phyloP scores from a whole-genome alignment of 2,329 filamentous ascomycete species.

The Polychaeton citri region DNA sequence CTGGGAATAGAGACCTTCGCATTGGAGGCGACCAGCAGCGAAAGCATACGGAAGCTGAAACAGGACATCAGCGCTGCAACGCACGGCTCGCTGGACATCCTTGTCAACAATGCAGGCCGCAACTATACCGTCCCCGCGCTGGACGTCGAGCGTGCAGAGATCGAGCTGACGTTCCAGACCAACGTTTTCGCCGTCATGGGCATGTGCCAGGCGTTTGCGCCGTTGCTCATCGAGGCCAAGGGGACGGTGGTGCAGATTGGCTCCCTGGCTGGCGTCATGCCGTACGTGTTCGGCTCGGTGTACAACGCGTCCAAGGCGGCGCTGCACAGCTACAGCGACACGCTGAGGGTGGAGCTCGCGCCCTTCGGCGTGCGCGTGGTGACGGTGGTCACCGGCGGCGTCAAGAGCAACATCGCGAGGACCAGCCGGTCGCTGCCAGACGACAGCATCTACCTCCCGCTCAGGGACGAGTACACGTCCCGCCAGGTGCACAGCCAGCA shows the following conservation, averaged over 20 bases:
- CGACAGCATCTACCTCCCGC: conserved; percentile 38
- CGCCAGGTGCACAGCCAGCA: conserved; percentile 42
- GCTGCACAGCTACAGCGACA: conserved; percentile 44
- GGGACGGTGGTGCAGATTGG: conserved; percentile 33
- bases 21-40: conserved; percentile 38
- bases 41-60: conserved; percentile 36
- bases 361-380: conserved; percentile 37
- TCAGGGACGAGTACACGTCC: conserved; percentile 37
- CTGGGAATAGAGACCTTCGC: conserved; percentile 41
- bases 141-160: conserved; percentile 38
- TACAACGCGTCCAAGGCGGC: conserved; percentile 50
- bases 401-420: conserved; percentile 46
- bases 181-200: conserved; percentile 46
- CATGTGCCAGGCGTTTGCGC: conserved; percentile 44
- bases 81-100: conserved; percentile 37
- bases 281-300: conserved; percentile 27
- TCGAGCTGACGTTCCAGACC: conserved; percentile 35
- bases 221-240: conserved; percentile 35
- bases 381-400: conserved; percentile 44
- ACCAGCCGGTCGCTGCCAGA: conserved; percentile 33
- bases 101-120: conserved; percentile 46
- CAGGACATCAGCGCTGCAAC: conserved; percentile 34
- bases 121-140: conserved; percentile 46
- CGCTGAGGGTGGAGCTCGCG: conserved; percentile 42
- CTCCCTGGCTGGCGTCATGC: conserved; percentile 30